These are phyloP conservation scores for Hirsutella thompsonii DNA, from an alignment of 2,329 filamentous ascomycete species.

Conservation along the genomic window DNA sequence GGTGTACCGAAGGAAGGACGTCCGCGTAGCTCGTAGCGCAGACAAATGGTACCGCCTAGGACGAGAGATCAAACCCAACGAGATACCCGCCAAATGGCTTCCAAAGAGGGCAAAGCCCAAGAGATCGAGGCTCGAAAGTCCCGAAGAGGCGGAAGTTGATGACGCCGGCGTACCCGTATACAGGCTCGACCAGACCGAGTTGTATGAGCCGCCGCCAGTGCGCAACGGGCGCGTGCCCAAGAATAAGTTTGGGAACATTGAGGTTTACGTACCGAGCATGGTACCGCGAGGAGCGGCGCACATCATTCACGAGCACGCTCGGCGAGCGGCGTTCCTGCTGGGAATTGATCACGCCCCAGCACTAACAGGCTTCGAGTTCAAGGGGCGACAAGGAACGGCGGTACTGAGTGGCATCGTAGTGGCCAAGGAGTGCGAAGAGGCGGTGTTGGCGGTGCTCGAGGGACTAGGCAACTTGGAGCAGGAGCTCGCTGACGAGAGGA, in stretches of 20 bases:
- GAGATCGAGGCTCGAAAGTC: conserved; percentile 3
- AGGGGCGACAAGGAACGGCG: conserved; percentile 74
- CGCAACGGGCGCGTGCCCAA: conserved; percentile 66
- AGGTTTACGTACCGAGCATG: conserved; percentile 88
- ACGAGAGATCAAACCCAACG: conserved; percentile 61
- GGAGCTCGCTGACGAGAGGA: conserved; percentile 53
- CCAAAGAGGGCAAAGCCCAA: conserved; percentile 29
- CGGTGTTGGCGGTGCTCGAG: conserved; percentile 54
- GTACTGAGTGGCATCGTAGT: conserved; percentile 69
- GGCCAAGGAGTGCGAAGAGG: conserved; percentile 57
- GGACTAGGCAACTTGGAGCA: conserved; percentile 54
- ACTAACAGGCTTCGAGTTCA: conserved; percentile 81
- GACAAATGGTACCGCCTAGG: conserved; percentile 90
- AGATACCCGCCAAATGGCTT: conserved; percentile 72
- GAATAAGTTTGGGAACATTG: conserved; percentile 89
- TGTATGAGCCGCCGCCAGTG: conserved; percentile 67
- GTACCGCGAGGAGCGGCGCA: conserved; percentile 71
- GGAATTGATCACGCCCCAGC: conserved; percentile 82
- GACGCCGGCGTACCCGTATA: conserved; percentile 42
- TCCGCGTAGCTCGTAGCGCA: conserved; percentile 62
- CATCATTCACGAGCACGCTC: conserved; percentile 45
- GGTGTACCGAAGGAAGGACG: conserved; percentile 72
- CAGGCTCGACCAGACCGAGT: conserved; percentile 50
- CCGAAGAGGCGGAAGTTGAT: conserved; percentile 15
- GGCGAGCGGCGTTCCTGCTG: conserved; percentile 60